Percentiles rank a stretch among this genome's conserved stretches.
These are phyloP conservation scores for Hanseniaspora meyeri DNA, from an alignment of 805 yeast genomes.

Conservation along the genomic window DNA sequence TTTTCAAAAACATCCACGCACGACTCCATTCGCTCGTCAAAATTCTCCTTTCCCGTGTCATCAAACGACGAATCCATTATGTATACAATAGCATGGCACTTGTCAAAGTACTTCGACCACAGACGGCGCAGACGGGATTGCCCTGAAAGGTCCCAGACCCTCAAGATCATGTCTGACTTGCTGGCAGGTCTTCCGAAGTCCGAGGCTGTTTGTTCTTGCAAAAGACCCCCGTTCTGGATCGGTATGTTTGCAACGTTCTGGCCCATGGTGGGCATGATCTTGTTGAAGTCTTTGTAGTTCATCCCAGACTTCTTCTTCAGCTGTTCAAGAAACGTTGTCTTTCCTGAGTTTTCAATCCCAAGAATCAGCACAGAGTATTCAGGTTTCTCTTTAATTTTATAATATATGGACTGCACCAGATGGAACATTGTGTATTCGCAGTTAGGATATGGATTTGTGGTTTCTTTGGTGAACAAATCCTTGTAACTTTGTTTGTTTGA, in stretches of 20 bases:
- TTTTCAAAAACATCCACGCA: constrained; percentile 42
- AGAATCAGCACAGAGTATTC: constrained; percentile 69
- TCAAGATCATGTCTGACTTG: constrained; percentile 37
- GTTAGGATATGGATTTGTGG: background rate
- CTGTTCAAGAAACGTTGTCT: constrained; percentile 67
- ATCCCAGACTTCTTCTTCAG: constrained; percentile 43
- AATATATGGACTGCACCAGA: constrained; percentile 48
- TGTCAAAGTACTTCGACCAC: constrained; percentile 78
- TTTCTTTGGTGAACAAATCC: too few species aligned
- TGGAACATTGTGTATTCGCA: constrained; percentile 46
- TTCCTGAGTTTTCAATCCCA: constrained; percentile 94
- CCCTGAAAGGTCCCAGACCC: constrained; percentile 96
- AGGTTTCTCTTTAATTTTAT: constrained; percentile 45
- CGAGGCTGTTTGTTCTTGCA: background rate
- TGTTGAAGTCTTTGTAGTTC: constrained; percentile 39
- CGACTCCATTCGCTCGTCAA: constrained; percentile 68
- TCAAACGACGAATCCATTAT: constrained; percentile 58
- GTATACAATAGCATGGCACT: constrained; percentile 84
- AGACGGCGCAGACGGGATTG: constrained; percentile 70
- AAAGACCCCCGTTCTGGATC: constrained; percentile 18
- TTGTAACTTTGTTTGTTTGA: too few species aligned
- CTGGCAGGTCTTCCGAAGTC: background rate
- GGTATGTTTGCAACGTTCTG: constrained; percentile 59
- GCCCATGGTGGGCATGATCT: constrained; percentile 87
- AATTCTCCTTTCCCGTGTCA: background rate